phyloP scores from a whole-genome alignment of 371 early-diverging fungal genomes.

The Nematocida ironsii region DNA sequence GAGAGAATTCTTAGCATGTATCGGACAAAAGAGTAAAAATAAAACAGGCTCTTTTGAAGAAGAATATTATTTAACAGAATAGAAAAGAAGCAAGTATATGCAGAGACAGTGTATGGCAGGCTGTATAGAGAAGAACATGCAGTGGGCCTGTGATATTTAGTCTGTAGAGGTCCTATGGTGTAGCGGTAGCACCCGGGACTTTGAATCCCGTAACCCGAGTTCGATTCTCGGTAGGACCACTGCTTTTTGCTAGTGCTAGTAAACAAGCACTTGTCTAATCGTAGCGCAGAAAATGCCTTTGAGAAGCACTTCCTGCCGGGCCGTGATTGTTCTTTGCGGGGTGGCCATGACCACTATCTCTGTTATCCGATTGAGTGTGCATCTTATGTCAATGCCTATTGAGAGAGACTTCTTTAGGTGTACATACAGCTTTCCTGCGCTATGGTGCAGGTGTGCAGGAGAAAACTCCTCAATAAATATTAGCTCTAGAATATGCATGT shows the following conservation, averaged over 20 bases:
- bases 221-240: slow-evolving; percentile 63
- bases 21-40: not conserved
- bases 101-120: not conserved
- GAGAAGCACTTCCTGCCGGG: not conserved
- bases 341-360: not conserved
- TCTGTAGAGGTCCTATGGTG: slow-evolving; percentile 57
- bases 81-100: too few species aligned
- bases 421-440: slow-evolving; percentile 10
- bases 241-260: slow-evolving; percentile 2
- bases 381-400: not conserved
- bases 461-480: slow-evolving; percentile 8
- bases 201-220: slow-evolving; percentile 64
- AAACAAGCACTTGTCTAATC: not conserved
- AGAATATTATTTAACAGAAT: too few species aligned
- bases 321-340: not conserved
- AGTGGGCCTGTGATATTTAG: too few species aligned
- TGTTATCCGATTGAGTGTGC: not conserved
- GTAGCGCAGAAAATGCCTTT: not conserved
- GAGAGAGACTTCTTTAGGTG: slow-evolving; percentile 5
- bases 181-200: slow-evolving; percentile 64
- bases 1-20: not conserved
- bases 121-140: not conserved
- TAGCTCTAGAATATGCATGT: slow-evolving; percentile 17
- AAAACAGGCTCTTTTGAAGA: not conserved
- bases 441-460: not conserved